Evolutionary conservation across 192 early-diverging fungal genomes (phyloP), one percentile per base, ranked within the genome.

Genomic region (Backusella macrospora): DNA sequence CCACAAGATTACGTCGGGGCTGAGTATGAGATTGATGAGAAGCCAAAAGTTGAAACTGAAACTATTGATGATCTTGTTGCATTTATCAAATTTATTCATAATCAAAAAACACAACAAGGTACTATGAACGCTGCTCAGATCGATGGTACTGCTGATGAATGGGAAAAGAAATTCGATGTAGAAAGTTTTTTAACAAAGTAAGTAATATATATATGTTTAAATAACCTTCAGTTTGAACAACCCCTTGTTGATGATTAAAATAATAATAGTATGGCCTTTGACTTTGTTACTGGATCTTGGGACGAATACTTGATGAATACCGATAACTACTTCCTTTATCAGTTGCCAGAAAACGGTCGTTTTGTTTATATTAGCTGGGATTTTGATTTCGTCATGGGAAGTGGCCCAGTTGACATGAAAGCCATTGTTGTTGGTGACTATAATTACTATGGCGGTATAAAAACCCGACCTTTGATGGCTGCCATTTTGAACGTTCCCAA

Each of bases 271-370:
- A 80, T 80, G 78, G 78, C 74, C 1, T 47, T 80, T 4, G 78
- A 80, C 43, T 80, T 80, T 59, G 4, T 73, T 16, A 55, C 68
- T 37, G 78, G 70, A 4, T 68, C 49, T 45, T 68, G 65, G 73
- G 78, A 80, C 52, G 74, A 65, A 16, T 76, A 75, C 52, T 55
- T 76, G 6, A 65, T 70, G 23, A 80, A 80, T 38, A 62, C 52
- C 15, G 55, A 80, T 12, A 80, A 80, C 23, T 80, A 74, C 37
- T 80, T 76, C 45, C 34, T 80, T 23, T 80, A 80, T 44, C 59
- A 76, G 15, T 59, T 65, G 43, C 76, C 76, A 44, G 10, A 39
- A 3, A 10, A 75, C 9, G 26, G 44, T 15, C 15, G 49, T 12
- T 70, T 75, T 14, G 63, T 59, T 18, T 80, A 21, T 66, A 72